Base-by-base conservation (phyloP, 306 rosid genomes). In the Urtica urens region DNA sequence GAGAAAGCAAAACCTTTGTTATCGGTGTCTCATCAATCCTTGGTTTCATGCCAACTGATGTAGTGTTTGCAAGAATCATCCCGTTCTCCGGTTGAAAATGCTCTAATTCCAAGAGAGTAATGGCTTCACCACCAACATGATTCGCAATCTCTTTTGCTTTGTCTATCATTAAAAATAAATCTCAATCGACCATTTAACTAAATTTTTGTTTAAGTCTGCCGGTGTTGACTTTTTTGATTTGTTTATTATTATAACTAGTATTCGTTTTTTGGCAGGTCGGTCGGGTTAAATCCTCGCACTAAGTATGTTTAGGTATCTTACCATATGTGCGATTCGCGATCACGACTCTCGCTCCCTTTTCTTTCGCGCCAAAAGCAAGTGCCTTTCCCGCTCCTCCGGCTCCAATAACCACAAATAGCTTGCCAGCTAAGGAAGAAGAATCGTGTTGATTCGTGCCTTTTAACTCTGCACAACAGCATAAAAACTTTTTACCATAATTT, bases 311-410 rank as follows among this genome's bases (percentile, higher is more conserved):
- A n/a, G n/a, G 23, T 55, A 31, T 64, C 68, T 46, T 52, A 78
- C 86, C 69, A 49, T 39, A 64, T 12, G 83, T 72, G 49, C 87
- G 79, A 54, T 82, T 67, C 55, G 83, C 87, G 31, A 82, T 69
- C 30, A 82, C 75, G 6, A 82, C 76, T 70, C 80, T 75, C 12
- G 93, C 93, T 54, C 93, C 93, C 58, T 70, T 78, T 53, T 67
- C 73, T 73, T 75, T 82, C 51, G 73, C 93, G 41, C 93, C 87
- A 27, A 70, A 73, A 1, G 93, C 93, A 39, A 82, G 79, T 49
- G 87, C 83, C 49, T 78, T 82, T 63, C 79, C 93, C 21, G 93
- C 77, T 19, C 83, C 87, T 43, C 83, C 93, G 49, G 87, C 87
- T 67, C 93, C 87, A 35, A 82, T 59, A 31, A 82, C 73, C 19